Conservation (phyloP, 768 basidiomycete species). For the Thelephora ganbajun region DNA sequence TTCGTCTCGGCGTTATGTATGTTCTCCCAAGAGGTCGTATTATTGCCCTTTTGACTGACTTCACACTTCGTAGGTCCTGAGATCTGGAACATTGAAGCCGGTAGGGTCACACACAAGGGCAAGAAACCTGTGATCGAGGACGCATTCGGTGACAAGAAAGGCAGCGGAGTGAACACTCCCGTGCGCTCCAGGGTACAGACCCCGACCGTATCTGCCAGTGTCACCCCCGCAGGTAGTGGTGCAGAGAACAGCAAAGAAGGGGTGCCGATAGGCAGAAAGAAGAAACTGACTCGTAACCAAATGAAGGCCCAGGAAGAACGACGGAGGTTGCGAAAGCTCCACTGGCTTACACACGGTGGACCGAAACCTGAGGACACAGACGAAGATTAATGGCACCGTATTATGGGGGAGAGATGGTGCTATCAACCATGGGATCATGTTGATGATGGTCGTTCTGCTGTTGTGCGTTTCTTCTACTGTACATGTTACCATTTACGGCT, state of each 20-base stretch:
- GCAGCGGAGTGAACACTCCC: constrained; percentile 61
- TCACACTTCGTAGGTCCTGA: constrained; percentile 48
- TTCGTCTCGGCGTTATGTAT: constrained; percentile 72
- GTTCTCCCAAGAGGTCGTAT: constrained; percentile 16
- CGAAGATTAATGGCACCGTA: constrained; percentile 12
- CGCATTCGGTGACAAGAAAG: constrained; percentile 57
- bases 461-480: too few relatives aligned
- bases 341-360: constrained; percentile 77
- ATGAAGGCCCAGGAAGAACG: constrained; percentile 82
- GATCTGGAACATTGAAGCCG: constrained; percentile 88
- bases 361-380: constrained; percentile 76
- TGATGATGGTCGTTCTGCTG: too few relatives aligned
- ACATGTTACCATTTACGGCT: too few relatives aligned
- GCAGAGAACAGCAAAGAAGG: constrained; percentile 38
- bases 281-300: constrained; percentile 85
- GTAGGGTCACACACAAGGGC: constrained; percentile 77
- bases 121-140: constrained; percentile 81
- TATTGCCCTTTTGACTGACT: constrained; percentile 8
- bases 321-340: constrained; percentile 60
- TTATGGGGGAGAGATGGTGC: too few relatives aligned
- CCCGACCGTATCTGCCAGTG: constrained; percentile 53
- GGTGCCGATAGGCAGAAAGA: constrained; percentile 58
- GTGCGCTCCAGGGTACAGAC: constrained; percentile 55
- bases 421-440: too few relatives aligned
- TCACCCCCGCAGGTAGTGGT: constrained; percentile 71